These are phyloP conservation scores for Pseudogymnoascus sp. DNA, from an alignment of 2,329 filamentous ascomycete genomes.

Conservation along the genomic window DNA sequence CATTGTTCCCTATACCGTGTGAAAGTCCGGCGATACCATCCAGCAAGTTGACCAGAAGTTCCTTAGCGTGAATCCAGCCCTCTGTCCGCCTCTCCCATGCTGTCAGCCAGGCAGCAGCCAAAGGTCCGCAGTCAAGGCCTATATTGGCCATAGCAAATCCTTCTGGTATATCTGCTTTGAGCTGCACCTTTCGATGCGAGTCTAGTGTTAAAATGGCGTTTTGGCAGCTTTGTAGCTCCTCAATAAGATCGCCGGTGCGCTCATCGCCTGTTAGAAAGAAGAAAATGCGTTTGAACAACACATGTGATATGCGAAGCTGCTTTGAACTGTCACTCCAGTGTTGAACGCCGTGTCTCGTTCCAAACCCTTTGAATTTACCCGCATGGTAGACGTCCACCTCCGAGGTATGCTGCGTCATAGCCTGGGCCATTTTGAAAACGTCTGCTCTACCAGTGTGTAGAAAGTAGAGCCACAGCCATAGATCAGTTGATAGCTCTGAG, in stretches of 20 bases:
- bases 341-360: conserved; percentile 55
- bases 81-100: conserved; percentile 10
- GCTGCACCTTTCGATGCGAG: conserved; percentile 9
- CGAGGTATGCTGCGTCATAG: conserved; percentile 49
- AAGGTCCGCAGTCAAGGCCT: conserved; percentile 8
- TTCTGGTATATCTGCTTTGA: neutral
- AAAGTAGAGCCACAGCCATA: conserved; percentile 58
- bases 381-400: conserved; percentile 58
- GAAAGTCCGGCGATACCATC: neutral
- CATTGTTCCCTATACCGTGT: conserved; percentile 5
- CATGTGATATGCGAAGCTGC: conserved; percentile 52
- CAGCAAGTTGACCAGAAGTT: conserved; percentile 3
- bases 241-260: conserved; percentile 46
- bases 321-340: conserved; percentile 56
- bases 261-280: conserved; percentile 32
- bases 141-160: conserved; percentile 9
- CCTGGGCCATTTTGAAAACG: conserved; percentile 52
- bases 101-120: conserved; percentile 6
- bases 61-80: neutral
- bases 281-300: conserved; percentile 36
- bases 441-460: conserved; percentile 50
- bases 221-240: conserved; percentile 30
- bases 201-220: conserved; percentile 2
- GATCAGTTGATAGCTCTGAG: conserved; percentile 53
- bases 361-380: conserved; percentile 50